A percentile compares a stretch with the other conserved stretches of the same genome.
Conservation (phyloP, 495 filamentous ascomycete species). For the Sabuloglossum arenarium region DNA sequence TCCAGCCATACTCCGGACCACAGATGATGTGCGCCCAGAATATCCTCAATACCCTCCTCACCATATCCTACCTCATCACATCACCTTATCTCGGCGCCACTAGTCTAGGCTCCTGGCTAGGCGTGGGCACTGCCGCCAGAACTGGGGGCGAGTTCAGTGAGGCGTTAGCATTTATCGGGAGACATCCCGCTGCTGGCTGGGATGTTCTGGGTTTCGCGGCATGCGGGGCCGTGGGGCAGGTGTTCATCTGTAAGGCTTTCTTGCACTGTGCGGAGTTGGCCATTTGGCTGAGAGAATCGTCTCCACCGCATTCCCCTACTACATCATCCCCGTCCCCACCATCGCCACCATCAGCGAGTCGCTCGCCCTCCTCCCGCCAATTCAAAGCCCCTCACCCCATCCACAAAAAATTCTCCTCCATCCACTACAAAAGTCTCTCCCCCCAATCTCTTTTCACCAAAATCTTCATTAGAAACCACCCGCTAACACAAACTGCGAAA, state of each 20-base stretch:
- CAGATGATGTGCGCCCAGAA: constrained; percentile 99
- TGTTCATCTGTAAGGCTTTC: constrained; percentile 62
- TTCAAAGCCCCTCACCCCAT: background rate
- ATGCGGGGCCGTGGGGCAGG: constrained; percentile 86
- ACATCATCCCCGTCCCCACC: too few relatives aligned
- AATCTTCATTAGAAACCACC: background rate
- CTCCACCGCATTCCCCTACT: too few relatives aligned
- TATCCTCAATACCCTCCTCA: constrained; percentile 55
- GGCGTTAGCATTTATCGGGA: constrained; percentile 58
- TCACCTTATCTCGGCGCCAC: constrained; percentile 57
- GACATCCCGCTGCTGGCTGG: constrained; percentile 57
- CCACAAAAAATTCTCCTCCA: background rate
- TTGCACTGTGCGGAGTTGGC: background rate
- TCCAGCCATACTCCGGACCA: constrained; percentile 61
- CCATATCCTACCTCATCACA: constrained; percentile 49
- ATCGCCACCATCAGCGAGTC: too few relatives aligned
- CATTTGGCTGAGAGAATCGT: background rate
- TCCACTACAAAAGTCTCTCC: background rate
- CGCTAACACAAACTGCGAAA: too few relatives aligned
- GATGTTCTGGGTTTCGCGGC: constrained; percentile 78
- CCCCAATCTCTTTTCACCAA: background rate
- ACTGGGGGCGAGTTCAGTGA: constrained; percentile 46
- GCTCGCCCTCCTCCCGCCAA: background rate
- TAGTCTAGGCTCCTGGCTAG: constrained; percentile 40
- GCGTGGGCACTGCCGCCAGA: constrained; percentile 35